phyloP scores from a whole-genome alignment of 2,329 filamentous ascomycete genomes.

The Orbilia quercus region DNA sequence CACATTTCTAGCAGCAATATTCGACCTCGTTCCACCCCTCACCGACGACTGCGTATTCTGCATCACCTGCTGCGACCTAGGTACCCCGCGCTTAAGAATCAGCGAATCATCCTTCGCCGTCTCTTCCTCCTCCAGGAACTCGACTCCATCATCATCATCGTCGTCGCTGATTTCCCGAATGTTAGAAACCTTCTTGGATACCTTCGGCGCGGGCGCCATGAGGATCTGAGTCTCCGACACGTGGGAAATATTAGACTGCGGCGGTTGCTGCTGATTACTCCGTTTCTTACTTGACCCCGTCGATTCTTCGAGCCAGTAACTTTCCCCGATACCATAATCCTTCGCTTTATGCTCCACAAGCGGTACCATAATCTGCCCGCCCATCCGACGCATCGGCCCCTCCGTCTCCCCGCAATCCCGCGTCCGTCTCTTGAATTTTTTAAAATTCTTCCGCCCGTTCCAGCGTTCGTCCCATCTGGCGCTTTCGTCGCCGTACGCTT shows the following conservation, averaged over 20 bases:
- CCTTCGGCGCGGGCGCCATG: slow-evolving; percentile 20
- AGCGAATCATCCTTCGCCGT: slow-evolving; percentile 45
- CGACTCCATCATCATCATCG: slow-evolving; percentile 23
- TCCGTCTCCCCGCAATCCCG: slow-evolving; percentile 29
- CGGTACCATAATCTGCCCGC: slow-evolving; percentile 71
- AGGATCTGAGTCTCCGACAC: slow-evolving; percentile 49
- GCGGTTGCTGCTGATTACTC: slow-evolving; percentile 13
- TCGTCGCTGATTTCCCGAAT: slow-evolving; percentile 38
- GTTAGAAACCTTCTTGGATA: slow-evolving; percentile 10
- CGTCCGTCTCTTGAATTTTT: slow-evolving; percentile 77
- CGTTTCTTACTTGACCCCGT: slow-evolving; percentile 19
- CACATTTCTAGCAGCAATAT: slow-evolving; percentile 23
- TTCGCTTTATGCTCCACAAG: slow-evolving; percentile 72
- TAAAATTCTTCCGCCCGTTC: slow-evolving; percentile 97
- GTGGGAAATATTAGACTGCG: slow-evolving; percentile 23
- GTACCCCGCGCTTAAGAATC: slow-evolving; percentile 13
- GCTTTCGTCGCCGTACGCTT: slow-evolving; percentile 64
- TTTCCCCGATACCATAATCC: slow-evolving; percentile 70
- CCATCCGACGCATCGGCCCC: slow-evolving; percentile 62
- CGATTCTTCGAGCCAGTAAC: slow-evolving; percentile 33
- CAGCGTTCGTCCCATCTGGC: slow-evolving; percentile 86
- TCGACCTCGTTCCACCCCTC: slow-evolving; percentile 23
- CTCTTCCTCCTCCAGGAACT: slow-evolving; percentile 39
- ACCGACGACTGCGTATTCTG: slow-evolving; percentile 35
- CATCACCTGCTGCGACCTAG: slow-evolving; percentile 21